These are phyloP conservation scores for Cladosporium sp. DNA, from an alignment of 2,329 filamentous ascomycete species.

Conservation along the genomic window DNA sequence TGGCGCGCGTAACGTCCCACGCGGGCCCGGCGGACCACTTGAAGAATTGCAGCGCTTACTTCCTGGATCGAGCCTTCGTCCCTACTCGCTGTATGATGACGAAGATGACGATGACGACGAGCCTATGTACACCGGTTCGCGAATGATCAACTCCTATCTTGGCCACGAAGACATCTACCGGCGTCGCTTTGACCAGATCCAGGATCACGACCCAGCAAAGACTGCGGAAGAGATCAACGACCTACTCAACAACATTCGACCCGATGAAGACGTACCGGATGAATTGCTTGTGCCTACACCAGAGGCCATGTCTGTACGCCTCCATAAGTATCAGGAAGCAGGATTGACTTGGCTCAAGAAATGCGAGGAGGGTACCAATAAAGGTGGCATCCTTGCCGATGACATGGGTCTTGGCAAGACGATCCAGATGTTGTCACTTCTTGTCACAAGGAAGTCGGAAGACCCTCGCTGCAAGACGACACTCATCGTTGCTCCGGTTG, in stretches of 20 bases:
- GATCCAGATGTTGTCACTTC: conserved; percentile 74
- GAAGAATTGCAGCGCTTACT: conserved; percentile 21
- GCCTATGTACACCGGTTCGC: conserved; percentile 18
- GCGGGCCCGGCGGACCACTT: conserved; percentile 2
- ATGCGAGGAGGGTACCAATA: conserved; percentile 67
- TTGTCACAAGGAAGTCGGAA: conserved; percentile 62
- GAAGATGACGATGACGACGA: conserved; percentile 25
- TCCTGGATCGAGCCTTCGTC: conserved; percentile 9
- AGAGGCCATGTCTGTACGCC: conserved; percentile 58
- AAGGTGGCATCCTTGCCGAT: conserved; percentile 72
- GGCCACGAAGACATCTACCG: conserved; percentile 24
- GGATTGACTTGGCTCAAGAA: conserved; percentile 72
- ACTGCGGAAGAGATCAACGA: conserved; percentile 65
- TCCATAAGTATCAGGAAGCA: conserved; percentile 80
- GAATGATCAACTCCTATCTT: conserved; percentile 17
- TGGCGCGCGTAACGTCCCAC: background rate
- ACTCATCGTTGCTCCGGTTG: conserved; percentile 77
- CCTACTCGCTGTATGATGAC: background rate
- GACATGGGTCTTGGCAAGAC: conserved; percentile 86
- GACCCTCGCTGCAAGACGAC: conserved; percentile 64
- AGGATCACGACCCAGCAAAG: conserved; percentile 43
- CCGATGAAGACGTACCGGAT: conserved; percentile 53
- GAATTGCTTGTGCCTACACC: conserved; percentile 66
- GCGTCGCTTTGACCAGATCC: conserved; percentile 22
- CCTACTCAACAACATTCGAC: conserved; percentile 67